Evolutionary conservation across 345 rosid genomes (phyloP), one percentile per base, ranked within the genome.

Genomic region (Gossypium ekmanianum): DNA sequence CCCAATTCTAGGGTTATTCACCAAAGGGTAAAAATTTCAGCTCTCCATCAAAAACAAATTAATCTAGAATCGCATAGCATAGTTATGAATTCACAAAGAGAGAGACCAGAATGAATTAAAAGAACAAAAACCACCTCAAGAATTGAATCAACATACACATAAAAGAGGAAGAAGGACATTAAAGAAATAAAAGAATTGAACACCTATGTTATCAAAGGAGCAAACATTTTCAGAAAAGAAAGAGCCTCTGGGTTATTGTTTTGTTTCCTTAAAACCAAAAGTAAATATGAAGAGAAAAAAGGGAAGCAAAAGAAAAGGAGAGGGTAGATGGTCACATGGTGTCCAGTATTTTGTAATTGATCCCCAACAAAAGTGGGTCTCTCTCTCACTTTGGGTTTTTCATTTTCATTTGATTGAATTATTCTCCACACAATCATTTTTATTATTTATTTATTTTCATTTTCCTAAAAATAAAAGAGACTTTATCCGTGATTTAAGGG

Each of bases 401-500:
- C 29, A 57, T 57, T 76, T 77, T 75, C 45, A 74, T 65, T 72
- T 68, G 71, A 61, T 68, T 75, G 74, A 78, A 75, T 70, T 79
- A 74, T 77, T 80, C 87, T 82, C 84, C 86, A 75, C 86, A 79
- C 77, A 78, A 75, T 51, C 54, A 12, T 43, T 71, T 51, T 57
- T 4, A 6, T 51, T 9, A 16, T 14, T 64, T 29, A 51, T 48
- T 27, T 59, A 20, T 20, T 29, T 26, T 45, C 45, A 48, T 48
- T 56, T 72, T 59, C 45, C 50, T 51, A 55, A 80, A 73, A 70
- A 56, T 76, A 74, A 61, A 59, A 7, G 14, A 13, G 66, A 22
- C 71, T 82, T 75, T 74, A 73, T 54, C 90, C 90, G 81, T 22
- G 78, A 87, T 81, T 84, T 68, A 71, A 84, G 89, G 84, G 34